These are phyloP conservation scores for Flaveria sonorensis DNA, from an alignment of 129 eudicot genomes.

Conservation along the genomic window DNA sequence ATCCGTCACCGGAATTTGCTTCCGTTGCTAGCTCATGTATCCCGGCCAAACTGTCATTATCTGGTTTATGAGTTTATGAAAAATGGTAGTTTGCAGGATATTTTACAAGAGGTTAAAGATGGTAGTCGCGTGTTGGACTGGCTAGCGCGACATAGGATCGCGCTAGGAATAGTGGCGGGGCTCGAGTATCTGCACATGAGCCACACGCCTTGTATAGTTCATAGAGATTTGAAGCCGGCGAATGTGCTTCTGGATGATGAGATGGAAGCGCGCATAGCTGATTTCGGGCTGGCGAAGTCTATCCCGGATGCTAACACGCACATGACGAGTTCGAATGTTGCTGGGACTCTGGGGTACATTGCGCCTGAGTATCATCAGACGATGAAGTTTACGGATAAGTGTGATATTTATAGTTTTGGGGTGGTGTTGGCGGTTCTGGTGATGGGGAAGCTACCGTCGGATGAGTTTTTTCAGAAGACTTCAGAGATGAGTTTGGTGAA, in stretches of 20 bases:
- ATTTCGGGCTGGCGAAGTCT: constrained; percentile 88
- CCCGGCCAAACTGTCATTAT: constrained; percentile 74
- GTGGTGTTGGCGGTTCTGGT: constrained; percentile 67
- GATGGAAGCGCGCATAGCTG: constrained; percentile 91
- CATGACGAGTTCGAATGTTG: constrained; percentile 61
- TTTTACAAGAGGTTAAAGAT: constrained; percentile 43
- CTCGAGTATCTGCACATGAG: constrained; percentile 77
- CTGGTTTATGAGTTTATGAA: constrained; percentile 90
- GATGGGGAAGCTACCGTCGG: constrained; percentile 79
- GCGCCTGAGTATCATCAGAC: constrained; percentile 94
- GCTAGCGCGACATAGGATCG: constrained; percentile 53
- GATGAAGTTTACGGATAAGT: constrained; percentile 72
- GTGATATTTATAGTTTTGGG: constrained; percentile 87
- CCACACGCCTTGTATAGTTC: constrained; percentile 70
- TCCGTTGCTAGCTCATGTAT: constrained; percentile 78
- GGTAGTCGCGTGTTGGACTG: constrained; percentile 66
- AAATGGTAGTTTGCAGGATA: constrained; percentile 84
- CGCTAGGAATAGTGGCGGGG: constrained; percentile 74
- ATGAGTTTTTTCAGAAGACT: constrained; percentile 62
- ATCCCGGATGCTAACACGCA: constrained; percentile 76
- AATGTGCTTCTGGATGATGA: constrained; percentile 82
- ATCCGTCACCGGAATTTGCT: constrained; percentile 79
- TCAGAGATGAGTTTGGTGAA: constrained; percentile 68
- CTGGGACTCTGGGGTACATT: constrained; percentile 85
- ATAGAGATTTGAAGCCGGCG: constrained; percentile 85